These are phyloP conservation scores for Coemansia sp. DNA, from an alignment of 192 early-diverging fungal species.

Conservation along the genomic window DNA sequence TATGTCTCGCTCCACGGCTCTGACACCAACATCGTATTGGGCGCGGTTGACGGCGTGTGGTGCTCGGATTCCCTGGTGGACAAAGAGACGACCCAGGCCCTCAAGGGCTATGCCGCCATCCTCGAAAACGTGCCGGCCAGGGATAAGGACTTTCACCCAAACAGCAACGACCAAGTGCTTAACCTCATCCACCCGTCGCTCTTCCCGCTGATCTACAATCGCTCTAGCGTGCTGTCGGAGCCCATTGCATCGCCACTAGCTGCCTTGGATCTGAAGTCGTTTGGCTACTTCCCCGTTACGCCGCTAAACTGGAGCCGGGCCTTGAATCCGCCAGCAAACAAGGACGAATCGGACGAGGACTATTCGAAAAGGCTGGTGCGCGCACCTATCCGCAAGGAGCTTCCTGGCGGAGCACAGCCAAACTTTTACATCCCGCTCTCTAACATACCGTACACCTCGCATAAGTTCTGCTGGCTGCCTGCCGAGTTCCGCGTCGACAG, in stretches of 20 bases:
- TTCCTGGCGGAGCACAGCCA: background rate
- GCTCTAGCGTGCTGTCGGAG: slow-evolving; percentile 15
- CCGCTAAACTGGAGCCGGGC: slow-evolving; percentile 16
- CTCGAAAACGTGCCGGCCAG: slow-evolving; percentile 43
- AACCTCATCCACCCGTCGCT: slow-evolving; percentile 61
- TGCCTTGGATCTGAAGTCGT: slow-evolving; percentile 25
- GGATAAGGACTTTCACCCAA: slow-evolving; percentile 52
- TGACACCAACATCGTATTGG: slow-evolving; percentile 19
- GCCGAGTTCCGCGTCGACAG: slow-evolving; percentile 61
- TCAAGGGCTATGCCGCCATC: slow-evolving; percentile 29
- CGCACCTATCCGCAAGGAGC: background rate
- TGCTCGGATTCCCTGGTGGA: slow-evolving; percentile 41
- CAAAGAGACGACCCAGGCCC: slow-evolving; percentile 8
- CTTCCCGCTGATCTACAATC: slow-evolving; percentile 48
- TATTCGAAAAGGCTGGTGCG: background rate
- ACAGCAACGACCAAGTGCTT: slow-evolving; percentile 55
- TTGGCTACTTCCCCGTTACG: slow-evolving; percentile 31
- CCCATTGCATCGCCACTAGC: slow-evolving; percentile 29
- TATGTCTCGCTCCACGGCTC: slow-evolving; percentile 28
- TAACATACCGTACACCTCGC: background rate
- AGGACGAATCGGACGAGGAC: background rate
- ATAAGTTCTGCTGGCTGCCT: slow-evolving; percentile 63
- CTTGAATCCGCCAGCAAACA: background rate
- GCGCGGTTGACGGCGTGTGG: slow-evolving; percentile 44
- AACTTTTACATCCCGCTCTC: slow-evolving; percentile 5